Evolutionary conservation across 495 filamentous ascomycete species (phyloP).

Genomic region (Penicillium waksmanii): DNA sequence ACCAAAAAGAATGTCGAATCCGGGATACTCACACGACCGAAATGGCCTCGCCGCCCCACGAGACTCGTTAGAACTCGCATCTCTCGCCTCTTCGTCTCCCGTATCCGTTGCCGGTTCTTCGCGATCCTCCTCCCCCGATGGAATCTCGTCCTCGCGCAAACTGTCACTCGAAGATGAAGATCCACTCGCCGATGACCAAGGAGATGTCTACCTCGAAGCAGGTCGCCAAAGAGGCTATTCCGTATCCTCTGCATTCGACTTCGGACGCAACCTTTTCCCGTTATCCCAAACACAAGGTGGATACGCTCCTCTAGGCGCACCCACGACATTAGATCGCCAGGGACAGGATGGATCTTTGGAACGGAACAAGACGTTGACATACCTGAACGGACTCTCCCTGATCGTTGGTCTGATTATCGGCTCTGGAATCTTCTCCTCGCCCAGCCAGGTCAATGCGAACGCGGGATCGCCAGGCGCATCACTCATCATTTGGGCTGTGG

Average conservation of each 20-base stretch:
- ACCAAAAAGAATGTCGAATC: conserved; percentile 38
- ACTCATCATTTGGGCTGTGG: conserved; percentile 86
- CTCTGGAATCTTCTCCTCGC: conserved; percentile 95
- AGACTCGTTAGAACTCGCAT: conserved; percentile 96
- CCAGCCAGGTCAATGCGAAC: conserved; percentile 90
- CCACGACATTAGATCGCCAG: conserved; percentile 55
- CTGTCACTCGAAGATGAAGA: conserved; percentile 88
- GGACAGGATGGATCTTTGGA: conserved; percentile 68
- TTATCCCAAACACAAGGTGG: conserved; percentile 81
- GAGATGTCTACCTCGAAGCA: conserved; percentile 45
- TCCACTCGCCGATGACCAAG: conserved; percentile 65
- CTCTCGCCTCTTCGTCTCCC: conserved; percentile 76
- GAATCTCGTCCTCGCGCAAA: conserved; percentile 87
- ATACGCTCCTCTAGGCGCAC: conserved; percentile 81
- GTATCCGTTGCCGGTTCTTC: conserved; percentile 59
- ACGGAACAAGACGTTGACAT: conserved; percentile 93
- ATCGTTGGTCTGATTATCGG: conserved; percentile 94
- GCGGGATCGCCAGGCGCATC: conserved; percentile 91
- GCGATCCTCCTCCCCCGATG: conserved; percentile 76
- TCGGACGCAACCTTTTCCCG: conserved; percentile 86
- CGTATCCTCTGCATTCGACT: conserved; percentile 91
- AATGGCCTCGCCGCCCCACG: conserved; percentile 54
- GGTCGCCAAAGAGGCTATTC: conserved; percentile 67
- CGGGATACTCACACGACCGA: conserved; percentile 35
- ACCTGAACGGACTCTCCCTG: conserved; percentile 87